Evolutionary conservation across 306 rosid species (phyloP).

Genomic region (Betula pendula): DNA sequence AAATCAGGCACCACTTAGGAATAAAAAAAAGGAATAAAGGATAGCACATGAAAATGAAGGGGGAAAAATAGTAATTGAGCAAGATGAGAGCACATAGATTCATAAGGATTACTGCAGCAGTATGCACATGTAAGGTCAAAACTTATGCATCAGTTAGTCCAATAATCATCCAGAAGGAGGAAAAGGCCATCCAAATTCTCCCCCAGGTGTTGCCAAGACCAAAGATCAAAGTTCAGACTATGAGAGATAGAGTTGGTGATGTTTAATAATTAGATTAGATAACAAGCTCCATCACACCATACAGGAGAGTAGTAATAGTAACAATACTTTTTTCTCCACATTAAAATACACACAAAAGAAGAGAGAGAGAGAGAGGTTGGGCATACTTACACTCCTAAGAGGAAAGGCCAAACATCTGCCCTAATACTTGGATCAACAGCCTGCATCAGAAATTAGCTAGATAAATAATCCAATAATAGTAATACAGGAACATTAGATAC

Average conservation of each 20-base stretch:
- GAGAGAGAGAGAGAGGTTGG: constrained; percentile 21
- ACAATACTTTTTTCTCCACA: not conserved
- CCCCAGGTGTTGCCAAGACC: constrained; percentile 12
- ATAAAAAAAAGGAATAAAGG: not conserved
- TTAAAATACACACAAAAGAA: not conserved
- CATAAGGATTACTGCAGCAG: not conserved
- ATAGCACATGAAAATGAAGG: not conserved
- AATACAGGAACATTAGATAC: constrained; percentile 13
- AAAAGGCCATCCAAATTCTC: constrained; percentile 15
- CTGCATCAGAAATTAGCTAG: constrained; percentile 45
- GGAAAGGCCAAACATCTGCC: constrained; percentile 97
- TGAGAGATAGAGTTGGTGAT: not conserved
- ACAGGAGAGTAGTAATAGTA: not conserved
- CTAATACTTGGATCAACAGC: constrained; percentile 93
- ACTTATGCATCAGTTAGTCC: not conserved
- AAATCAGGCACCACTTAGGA: not conserved
- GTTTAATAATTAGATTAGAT: not conserved
- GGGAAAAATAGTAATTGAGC: not conserved
- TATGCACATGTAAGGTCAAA: not conserved
- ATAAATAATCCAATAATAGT: constrained; percentile 25
- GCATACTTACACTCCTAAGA: constrained; percentile 93
- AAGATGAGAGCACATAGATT: not conserved
- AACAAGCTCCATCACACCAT: constrained; percentile 8
- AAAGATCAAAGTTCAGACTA: constrained; percentile 16
- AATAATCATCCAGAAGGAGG: constrained; percentile 15